Evolutionary conservation across 805 yeast genomes (phyloP), one percentile per base, ranked within the genome.

Genomic region (Lipomyces starkeyi): DNA sequence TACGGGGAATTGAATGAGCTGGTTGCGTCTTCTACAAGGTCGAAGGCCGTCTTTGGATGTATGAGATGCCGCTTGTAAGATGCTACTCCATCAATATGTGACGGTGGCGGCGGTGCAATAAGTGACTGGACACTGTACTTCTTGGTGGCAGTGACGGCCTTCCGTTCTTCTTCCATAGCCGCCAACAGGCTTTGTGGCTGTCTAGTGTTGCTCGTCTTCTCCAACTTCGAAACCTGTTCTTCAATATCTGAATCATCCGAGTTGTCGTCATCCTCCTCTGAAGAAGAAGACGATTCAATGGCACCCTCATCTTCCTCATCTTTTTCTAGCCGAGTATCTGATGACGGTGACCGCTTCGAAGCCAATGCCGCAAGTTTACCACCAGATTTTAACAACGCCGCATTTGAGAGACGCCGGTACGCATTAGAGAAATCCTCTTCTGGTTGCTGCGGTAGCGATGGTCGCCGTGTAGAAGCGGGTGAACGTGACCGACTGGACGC

Each of bases 11-110:
- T 68, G 63, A 55, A 61, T 22, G 73, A 64, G 22, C 64, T 69
- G 43, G 61, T 62, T 4, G 68, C 68, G 27, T 72, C 74, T 20
- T 71, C 74, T 29, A 75, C 76, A 34, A 72, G 71, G 61, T 78
- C 78, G 62, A 76, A 76, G 37, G 82, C 83, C 53, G 86, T 83
- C 68, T 83, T 84, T 43, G 88, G 88, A 62, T 88, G 85, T 55
- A 88, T 86, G 59, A 88, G 81, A 73, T 87, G 86, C 69, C 84
- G 78, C 86, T 87, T 3, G 83, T 81, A 35, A 86, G 87, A 76
- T 86, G 87, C 70, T 84, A 87, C 67, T 85, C 87, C 68, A 86
- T 73, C 59, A 71, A 69, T 49, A 73, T 74, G 56, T 69, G 73
- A 14, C 65, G 74, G 67, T 62, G 75, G 72, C 27, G 72, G 71